Evolutionary conservation across 495 filamentous ascomycete genomes (phyloP).

Genomic region (Podospora bellae-mahoneyi): DNA sequence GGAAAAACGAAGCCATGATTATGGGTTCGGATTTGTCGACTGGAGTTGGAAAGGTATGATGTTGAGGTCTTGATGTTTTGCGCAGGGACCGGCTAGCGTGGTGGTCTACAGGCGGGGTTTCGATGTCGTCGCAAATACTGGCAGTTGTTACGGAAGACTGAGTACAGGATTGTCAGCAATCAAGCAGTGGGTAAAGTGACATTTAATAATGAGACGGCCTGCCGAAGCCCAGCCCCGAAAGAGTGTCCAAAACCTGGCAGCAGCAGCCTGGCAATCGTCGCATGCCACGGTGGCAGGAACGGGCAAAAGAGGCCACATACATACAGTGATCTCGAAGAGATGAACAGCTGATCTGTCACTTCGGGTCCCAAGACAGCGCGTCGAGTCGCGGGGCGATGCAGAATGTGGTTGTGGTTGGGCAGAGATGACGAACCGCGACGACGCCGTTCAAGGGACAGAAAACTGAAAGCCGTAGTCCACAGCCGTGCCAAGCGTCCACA

Average conservation of each 20-base stretch:
- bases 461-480: background rate
- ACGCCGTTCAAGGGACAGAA: constrained; percentile 12
- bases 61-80: too few species aligned
- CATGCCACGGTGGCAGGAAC: constrained; percentile 19
- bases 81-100: too few species aligned
- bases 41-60: too few species aligned
- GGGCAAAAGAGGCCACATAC: background rate
- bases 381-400: constrained; percentile 7
- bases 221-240: background rate
- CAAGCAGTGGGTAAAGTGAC: background rate
- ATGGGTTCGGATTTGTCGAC: background rate
- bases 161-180: background rate
- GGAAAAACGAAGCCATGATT: constrained; percentile 76
- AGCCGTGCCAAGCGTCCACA: constrained; percentile 18
- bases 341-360: constrained; percentile 16
- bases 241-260: constrained; percentile 10
- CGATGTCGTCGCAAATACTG: background rate
- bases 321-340: background rate
- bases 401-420: constrained; percentile 17
- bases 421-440: constrained; percentile 24
- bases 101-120: background rate
- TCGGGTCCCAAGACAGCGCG: constrained; percentile 18
- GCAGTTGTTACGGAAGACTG: background rate
- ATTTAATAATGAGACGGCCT: background rate
- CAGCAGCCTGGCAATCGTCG: background rate